Evolutionary conservation across 2,329 filamentous ascomycete genomes (phyloP), one percentile per base, ranked within the genome.

Genomic region (Penicillium sp.): DNA sequence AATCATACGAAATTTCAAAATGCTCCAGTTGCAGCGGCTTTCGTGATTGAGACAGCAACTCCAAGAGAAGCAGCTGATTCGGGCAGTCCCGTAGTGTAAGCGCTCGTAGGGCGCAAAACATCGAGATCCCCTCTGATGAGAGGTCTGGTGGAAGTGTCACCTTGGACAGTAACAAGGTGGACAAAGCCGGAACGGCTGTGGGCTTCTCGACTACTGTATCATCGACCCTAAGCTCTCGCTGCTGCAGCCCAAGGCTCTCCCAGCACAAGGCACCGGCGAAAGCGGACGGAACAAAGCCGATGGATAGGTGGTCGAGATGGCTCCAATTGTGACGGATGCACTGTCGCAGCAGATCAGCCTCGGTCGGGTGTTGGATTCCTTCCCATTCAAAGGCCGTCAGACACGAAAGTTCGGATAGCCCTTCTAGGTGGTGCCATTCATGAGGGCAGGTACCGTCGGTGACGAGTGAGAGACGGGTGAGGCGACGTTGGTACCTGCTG

Each of bases 401-500:
- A 26, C 38, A 10, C 10, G 37, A 37, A 11, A 51, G 13, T 43
- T 11, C 10, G 29, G 38, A 51, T 7, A 51, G 26, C 2, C 39
- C 48, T 8, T 51, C 49, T 6, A 51, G 29, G 5, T 14, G 38
- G 38, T 35, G 16, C 37, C 5, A 20, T n/a, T 11, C 16, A 2
- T 51, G 26, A n/a, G 49, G 49, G 5, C 49, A 51, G 10, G 49
- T 43, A 5, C 49, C 49, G 10, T 51, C 49, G 2, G 49, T 51
- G 38, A 51, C 29, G 13, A 51, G 38, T 16, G 49, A 42, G 26
- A 51, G 37, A 35, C 37, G 29, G 20, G 49, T 1, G 26, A 51
- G 49, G 29, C 29, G 9, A 7, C 18, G 13, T 24, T 51, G 49
- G 13, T 51, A 22, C 29, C 18, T 18, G 18, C 26, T 51, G 24